Evolutionary conservation across 2,329 filamentous ascomycete genomes (phyloP), one percentile per base, ranked within the genome.

Genomic region (Xylariaceae sp.): DNA sequence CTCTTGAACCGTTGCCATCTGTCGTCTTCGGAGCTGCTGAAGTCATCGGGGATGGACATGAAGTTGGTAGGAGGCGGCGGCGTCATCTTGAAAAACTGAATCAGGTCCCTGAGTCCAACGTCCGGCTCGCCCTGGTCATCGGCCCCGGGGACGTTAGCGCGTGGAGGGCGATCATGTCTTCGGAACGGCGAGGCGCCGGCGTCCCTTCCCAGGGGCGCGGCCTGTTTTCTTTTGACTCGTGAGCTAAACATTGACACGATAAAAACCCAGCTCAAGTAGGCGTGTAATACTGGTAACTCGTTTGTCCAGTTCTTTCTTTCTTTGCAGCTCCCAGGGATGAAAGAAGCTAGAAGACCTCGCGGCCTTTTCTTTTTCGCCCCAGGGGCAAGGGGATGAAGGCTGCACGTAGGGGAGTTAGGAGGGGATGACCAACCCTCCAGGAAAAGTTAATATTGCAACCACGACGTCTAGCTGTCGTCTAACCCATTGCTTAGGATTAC

Each of bases 61-160:
- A 70, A 73, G 63, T 80, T 80, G 29, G 69, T 67, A 2, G 74
- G 69, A 4, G 79, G 70, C 9, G 79, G 79, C 0, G 79, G 78
- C 30, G 75, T 70, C 27, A 73, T 73, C 42, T 71, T 74, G 45
- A 83, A 64, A 55, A 81, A 81, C 34, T 60, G 47, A 26, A 62
- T 53, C 4, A 62, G 34, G 8, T 61, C 60, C 26, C 41, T 44
- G 12, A 55, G 30, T 5, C 48, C 47, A 26, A 34, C 29, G 4
- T 60, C 57, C 2, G 4, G 26, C 19, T 69, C 56, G 30, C 48
- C 57, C 2, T 55, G 47, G 40, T 53, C 52, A 27, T 61, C 55
- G n/a, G 50, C 43, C 39, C 35, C 56, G 40, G 56, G 53, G 41
- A 59, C 56, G 31, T 53, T 50, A 50, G 61, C 59, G 31, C 51